Conservation (phyloP, 2,329 filamentous ascomycete genomes). For the Stemphylium beticola region DNA sequence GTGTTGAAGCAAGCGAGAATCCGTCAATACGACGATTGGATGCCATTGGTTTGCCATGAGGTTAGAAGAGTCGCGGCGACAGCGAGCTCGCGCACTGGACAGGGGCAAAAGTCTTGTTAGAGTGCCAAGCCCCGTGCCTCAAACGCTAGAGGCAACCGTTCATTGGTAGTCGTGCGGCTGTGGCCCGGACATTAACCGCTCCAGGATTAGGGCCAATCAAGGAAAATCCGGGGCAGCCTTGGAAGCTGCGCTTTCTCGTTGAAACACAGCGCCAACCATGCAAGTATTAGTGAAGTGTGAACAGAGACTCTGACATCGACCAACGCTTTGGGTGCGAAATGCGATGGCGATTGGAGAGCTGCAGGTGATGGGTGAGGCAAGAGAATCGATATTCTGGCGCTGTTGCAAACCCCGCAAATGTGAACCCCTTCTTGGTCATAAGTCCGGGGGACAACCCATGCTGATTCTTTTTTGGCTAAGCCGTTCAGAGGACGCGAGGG, state of each 20-base stretch:
- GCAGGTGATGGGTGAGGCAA: conserved; percentile 1
- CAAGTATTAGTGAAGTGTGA: background rate
- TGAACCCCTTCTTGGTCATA: conserved; percentile 30
- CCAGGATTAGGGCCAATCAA: conserved; percentile 19
- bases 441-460: conserved; percentile 20
- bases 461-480: conserved; percentile 4
- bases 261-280: conserved; percentile 6
- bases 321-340: background rate
- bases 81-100: conserved; percentile 12
- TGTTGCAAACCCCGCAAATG: conserved; percentile 23
- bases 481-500: conserved; percentile 17
- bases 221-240: conserved; percentile 31
- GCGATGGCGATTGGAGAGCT: conserved; percentile 5
- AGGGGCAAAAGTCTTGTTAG: conserved; percentile 24
- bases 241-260: conserved; percentile 12
- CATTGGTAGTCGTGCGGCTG: conserved; percentile 21
- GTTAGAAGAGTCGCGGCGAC: conserved; percentile 21
- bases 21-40: conserved; percentile 20
- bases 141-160: conserved; percentile 24
- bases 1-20: conserved; percentile 20
- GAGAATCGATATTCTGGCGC: conserved; percentile 14
- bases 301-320: background rate
- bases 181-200: conserved; percentile 29
- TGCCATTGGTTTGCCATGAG: conserved; percentile 21
- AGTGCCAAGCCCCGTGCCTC: conserved; percentile 29